phyloP scores from a whole-genome alignment of 148 eudicot genomes.

The Chenopodium formosanum region DNA sequence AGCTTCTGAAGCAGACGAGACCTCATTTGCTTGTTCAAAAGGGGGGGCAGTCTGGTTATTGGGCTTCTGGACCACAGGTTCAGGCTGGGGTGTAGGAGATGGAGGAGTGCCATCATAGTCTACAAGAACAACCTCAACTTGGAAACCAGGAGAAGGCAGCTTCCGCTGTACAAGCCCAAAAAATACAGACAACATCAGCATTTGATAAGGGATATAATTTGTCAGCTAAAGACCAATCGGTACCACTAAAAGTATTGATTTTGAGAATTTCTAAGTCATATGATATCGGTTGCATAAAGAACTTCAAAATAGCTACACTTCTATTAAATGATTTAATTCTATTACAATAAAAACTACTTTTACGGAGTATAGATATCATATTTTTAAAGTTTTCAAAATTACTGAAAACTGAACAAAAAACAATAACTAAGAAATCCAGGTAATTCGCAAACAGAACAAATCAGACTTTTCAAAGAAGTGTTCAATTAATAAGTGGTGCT shows the following conservation, averaged over 20 bases:
- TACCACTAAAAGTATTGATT: too few species aligned
- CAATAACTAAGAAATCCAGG: not conserved
- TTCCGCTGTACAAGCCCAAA: constrained; percentile 55
- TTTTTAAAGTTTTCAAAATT: too few species aligned
- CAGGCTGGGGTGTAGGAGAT: constrained; percentile 35
- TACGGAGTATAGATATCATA: too few species aligned
- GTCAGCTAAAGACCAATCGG: too few species aligned
- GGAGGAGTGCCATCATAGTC: constrained; percentile 57
- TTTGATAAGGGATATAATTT: too few species aligned
- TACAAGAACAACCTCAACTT: constrained; percentile 89
- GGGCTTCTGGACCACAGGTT: constrained; percentile 33
- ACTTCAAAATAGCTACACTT: too few species aligned
- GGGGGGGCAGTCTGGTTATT: constrained; percentile 38
- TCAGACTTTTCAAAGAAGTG: not conserved
- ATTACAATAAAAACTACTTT: too few species aligned
- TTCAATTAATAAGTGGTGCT: not conserved
- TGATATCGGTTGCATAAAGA: too few species aligned
- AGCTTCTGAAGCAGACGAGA: constrained; percentile 34
- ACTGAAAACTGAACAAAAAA: too few species aligned
- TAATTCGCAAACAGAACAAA: not conserved
- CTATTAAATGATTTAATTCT: too few species aligned
- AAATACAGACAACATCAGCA: constrained; percentile 2
- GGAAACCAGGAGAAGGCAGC: constrained; percentile 96
- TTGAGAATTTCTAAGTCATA: too few species aligned
- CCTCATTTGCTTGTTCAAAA: constrained; percentile 35